phyloP scores from a whole-genome alignment of 164 flowering plant genomes.

The Annona cherimola region DNA sequence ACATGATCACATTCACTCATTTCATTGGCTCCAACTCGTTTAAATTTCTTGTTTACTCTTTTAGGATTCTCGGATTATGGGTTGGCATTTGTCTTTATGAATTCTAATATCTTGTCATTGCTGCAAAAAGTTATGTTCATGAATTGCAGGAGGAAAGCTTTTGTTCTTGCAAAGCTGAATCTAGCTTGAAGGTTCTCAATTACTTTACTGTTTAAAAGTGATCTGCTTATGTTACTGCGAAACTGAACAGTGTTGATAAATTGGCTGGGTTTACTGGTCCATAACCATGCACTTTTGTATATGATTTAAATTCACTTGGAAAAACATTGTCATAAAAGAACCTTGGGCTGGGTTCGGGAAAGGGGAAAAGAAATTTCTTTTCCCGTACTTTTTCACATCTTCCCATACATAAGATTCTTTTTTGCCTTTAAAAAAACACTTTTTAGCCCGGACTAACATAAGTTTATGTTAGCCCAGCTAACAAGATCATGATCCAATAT shows the following conservation, averaged over 20 bases:
- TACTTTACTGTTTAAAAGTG: neutral
- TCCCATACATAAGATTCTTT: no score
- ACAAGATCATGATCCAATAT: no score
- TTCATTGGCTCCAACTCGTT: no score
- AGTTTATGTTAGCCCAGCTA: no score
- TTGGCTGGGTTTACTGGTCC: neutral
- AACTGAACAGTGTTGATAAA: neutral
- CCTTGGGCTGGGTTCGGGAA: no score
- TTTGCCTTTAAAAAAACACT: no score
- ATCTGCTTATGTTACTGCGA: neutral
- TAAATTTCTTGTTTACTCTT: no score
- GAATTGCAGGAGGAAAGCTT: neutral
- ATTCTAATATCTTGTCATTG: neutral
- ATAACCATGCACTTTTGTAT: neutral
- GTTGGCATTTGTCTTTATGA: neutral
- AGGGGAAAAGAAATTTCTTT: no score
- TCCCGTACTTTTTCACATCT: no score
- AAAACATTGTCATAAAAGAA: no score
- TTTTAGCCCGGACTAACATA: no score
- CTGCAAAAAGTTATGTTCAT: neutral
- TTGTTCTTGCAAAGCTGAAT: neutral
- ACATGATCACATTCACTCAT: no score
- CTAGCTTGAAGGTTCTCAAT: neutral
- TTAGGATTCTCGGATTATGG: neutral
- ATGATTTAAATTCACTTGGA: neutral